Conservation (phyloP, 306 rosid genomes). For the Cicer arietinum region DNA sequence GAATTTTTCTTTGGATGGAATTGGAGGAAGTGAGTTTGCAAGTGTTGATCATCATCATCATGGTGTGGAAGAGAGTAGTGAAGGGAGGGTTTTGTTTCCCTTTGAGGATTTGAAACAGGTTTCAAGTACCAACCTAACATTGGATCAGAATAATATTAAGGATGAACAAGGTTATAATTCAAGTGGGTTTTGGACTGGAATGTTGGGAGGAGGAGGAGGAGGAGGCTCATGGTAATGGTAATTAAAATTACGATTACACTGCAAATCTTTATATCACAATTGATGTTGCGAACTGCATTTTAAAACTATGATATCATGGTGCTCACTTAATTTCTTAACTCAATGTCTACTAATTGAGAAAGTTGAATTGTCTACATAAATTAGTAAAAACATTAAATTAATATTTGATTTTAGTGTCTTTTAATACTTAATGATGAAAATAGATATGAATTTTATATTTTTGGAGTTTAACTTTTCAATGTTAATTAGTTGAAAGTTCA, state of each 20-base stretch:
- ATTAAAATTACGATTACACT: slow-evolving; percentile 32
- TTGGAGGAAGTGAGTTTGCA: slow-evolving; percentile 50
- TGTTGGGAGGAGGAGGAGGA: slow-evolving; percentile 88
- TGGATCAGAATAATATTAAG: slow-evolving; percentile 50
- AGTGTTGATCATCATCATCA: slow-evolving; percentile 28
- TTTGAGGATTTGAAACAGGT: slow-evolving; percentile 70
- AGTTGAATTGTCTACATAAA: too few species aligned
- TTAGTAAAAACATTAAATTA: background rate
- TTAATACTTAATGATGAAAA: too few species aligned
- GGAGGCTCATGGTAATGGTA: slow-evolving; percentile 54
- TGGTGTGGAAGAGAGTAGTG: slow-evolving; percentile 40
- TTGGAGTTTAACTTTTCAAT: too few species aligned
- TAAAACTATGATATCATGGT: background rate
- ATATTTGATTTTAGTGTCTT: too few species aligned
- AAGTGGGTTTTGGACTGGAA: slow-evolving; percentile 78
- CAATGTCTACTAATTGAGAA: background rate
- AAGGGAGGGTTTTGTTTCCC: slow-evolving; percentile 62
- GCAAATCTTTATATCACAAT: too few species aligned
- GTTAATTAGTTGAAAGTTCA: too few species aligned
- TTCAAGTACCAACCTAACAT: slow-evolving; percentile 33
- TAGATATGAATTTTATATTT: too few species aligned
- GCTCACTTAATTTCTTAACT: background rate
- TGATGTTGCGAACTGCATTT: too few species aligned
- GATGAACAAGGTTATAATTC: slow-evolving; percentile 58
- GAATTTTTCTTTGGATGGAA: slow-evolving; percentile 71